These are phyloP conservation scores for Cairneyella variabilis DNA, from an alignment of 495 filamentous ascomycete genomes.

Conservation along the genomic window DNA sequence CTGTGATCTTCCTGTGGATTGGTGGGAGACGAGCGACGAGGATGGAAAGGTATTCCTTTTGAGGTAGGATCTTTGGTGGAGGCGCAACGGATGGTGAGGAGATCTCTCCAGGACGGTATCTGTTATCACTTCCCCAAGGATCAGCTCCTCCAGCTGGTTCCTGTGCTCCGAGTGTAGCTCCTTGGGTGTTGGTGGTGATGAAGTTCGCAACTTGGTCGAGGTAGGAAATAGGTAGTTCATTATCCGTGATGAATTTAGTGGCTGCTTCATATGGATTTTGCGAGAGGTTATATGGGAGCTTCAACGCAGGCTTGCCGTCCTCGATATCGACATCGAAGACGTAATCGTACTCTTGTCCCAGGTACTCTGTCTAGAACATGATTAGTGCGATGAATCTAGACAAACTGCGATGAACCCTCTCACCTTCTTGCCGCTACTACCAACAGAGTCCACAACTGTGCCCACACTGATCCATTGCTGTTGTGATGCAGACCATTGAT, in stretches of 20 bases:
- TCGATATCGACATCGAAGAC: constrained; percentile 98
- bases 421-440: constrained; percentile 70
- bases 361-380: constrained; percentile 53
- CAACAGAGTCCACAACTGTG: constrained; percentile 86
- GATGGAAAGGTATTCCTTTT: constrained; percentile 78
- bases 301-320: constrained; percentile 89
- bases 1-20: constrained; percentile 69
- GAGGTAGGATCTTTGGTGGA: constrained; percentile 66
- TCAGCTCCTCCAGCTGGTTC: constrained; percentile 43
- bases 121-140: constrained; percentile 71
- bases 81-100: constrained; percentile 33
- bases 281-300: constrained; percentile 87
- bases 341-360: constrained; percentile 91
- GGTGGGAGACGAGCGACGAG: constrained; percentile 41
- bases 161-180: constrained; percentile 68
- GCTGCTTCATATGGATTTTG: constrained; percentile 94
- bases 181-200: constrained; percentile 84
- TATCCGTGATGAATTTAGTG: constrained; percentile 84
- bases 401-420: too few species aligned
- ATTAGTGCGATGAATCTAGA: too few species aligned
- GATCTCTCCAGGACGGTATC: constrained; percentile 68
- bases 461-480: constrained; percentile 79
- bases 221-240: constrained; percentile 86
- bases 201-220: constrained; percentile 93
- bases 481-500: constrained; percentile 68